Evolutionary conservation across 169 alveolate genomes (phyloP).

Genomic region (Cyclospora cayetanensis): DNA sequence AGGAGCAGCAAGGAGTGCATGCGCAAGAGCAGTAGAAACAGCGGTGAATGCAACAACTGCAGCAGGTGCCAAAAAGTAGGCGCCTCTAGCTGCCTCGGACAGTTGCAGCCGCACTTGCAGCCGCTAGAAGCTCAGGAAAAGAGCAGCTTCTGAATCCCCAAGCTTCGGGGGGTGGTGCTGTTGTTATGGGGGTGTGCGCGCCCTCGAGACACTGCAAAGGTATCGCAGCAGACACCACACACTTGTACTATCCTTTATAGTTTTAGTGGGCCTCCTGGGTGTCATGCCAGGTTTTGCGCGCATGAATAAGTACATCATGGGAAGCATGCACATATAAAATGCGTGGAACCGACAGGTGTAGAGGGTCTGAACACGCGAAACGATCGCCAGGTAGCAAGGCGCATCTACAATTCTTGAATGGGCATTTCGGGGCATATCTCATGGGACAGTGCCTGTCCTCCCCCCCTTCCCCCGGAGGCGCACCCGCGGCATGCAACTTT

Average conservation of each 20-base stretch:
- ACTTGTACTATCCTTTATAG: not conserved
- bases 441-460: too few relatives aligned
- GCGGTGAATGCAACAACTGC: too few relatives aligned
- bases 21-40: too few relatives aligned
- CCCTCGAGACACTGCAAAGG: not conserved
- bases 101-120: not conserved
- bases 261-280: not conserved
- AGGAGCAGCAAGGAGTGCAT: too few relatives aligned
- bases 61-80: too few relatives aligned
- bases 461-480: not conserved
- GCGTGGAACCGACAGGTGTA: not conserved
- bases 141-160: not conserved
- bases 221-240: not conserved
- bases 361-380: not conserved
- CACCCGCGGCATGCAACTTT: not conserved
- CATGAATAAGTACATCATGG: not conserved
- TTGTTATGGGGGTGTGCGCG: not conserved
- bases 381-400: not conserved
- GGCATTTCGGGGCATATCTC: too few relatives aligned
- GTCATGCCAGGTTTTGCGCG: not conserved
- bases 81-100: too few relatives aligned
- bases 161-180: not conserved
- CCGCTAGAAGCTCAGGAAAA: not conserved
- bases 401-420: not conserved
- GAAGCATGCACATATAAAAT: not conserved